Percentiles rank a stretch among this genome's conserved stretches.
These are phyloP conservation scores for Trichopus zeylanicus DNA, from an alignment of 116 monocot species.

Conservation along the genomic window DNA sequence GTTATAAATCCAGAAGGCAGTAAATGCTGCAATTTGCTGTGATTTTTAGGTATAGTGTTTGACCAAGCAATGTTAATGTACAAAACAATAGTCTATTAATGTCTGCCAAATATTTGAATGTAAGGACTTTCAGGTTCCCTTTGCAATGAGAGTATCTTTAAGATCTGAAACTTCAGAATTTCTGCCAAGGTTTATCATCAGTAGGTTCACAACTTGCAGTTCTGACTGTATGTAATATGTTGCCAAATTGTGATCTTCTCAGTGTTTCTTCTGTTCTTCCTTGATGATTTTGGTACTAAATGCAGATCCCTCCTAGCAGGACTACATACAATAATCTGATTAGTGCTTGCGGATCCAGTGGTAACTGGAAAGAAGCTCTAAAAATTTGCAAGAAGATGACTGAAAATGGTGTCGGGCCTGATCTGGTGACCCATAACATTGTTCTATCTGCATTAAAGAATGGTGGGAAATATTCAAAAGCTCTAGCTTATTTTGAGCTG, in stretches of 20 bases:
- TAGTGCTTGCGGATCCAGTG: constrained; percentile 87
- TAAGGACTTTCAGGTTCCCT: neutral
- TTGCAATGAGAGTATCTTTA: no score
- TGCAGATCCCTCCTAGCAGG: constrained; percentile 91
- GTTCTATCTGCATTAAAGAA: constrained; percentile 88
- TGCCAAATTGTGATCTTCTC: neutral
- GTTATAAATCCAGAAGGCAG: no score
- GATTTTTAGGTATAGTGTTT: no score
- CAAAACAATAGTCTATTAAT: no score
- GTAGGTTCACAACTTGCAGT: no score
- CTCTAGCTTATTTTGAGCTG: constrained; percentile 80
- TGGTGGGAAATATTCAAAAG: constrained; percentile 71
- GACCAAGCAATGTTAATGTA: no score
- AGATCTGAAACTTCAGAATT: no score
- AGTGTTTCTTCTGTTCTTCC: neutral
- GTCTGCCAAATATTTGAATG: neutral
- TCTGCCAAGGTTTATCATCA: no score
- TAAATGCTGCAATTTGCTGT: no score
- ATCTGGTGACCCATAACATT: constrained; percentile 92
- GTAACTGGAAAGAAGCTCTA: constrained; percentile 91
- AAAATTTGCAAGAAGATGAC: constrained; percentile 89
- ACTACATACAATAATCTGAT: constrained; percentile 96
- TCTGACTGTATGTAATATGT: no score
- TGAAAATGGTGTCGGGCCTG: constrained; percentile 96
- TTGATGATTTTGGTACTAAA: neutral